Evolutionary conservation across 768 basidiomycete genomes (phyloP).

Genomic region (Pleurotus pulmonarius): DNA sequence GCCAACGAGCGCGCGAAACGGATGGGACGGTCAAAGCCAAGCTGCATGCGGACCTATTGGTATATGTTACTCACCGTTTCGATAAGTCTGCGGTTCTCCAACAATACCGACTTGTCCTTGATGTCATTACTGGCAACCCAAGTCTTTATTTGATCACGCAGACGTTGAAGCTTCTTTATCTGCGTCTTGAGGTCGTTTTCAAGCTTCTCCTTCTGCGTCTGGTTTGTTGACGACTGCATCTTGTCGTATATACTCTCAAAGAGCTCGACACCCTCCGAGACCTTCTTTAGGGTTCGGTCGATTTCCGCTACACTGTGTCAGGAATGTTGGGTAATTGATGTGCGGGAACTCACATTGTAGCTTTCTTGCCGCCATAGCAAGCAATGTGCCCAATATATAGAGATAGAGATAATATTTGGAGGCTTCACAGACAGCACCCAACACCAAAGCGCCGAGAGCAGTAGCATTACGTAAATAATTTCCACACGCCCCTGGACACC

Average conservation of each 20-base stretch:
- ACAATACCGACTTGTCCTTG: constrained; percentile 91
- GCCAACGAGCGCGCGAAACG: no score
- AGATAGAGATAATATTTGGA: no score
- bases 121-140: constrained; percentile 98
- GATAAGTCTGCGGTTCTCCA: constrained; percentile 94
- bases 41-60: constrained; percentile 12
- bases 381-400: constrained; percentile 9
- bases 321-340: background rate
- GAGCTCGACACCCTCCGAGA: constrained; percentile 90
- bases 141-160: constrained; percentile 99
- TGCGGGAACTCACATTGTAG: constrained; percentile 54
- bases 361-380: constrained; percentile 72
- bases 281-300: constrained; percentile 97
- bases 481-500: no score
- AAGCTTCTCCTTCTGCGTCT: constrained; percentile 57
- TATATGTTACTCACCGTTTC: constrained; percentile 73
- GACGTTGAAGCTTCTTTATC: constrained; percentile 97
- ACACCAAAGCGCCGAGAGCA: no score
- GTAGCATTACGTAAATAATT: no score
- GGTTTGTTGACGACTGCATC: constrained; percentile 93
- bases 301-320: constrained; percentile 76
- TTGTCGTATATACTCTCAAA: constrained; percentile 97
- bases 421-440: constrained; percentile 16
- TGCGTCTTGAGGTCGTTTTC: constrained; percentile 67
- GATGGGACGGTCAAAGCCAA: background rate